Evolutionary conservation across 1,284 basidiomycete species (phyloP), one percentile per base, ranked within the genome.

Genomic region (Leccinum pachyderme): DNA sequence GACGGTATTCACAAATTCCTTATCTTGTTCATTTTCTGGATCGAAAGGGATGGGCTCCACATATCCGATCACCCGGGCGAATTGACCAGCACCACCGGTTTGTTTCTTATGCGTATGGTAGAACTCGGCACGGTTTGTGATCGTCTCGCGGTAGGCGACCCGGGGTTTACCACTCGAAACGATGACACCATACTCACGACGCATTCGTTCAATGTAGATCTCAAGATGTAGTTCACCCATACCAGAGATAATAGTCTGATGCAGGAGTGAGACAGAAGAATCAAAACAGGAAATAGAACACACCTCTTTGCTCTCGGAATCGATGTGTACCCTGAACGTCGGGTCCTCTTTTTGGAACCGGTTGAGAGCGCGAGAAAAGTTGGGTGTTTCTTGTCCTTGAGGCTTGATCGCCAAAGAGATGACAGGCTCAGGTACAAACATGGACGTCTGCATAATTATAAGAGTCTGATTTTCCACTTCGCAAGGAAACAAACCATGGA

Each of bases 221-320:
- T 99, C 97, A 27, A 99, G 83, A 71, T 99, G 97, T 9, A 99
- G 83, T 75, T 99, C 97, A 29, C 96, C 97, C 97, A 99, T 99
- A 18, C 97, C 97, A 32, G 93, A 96, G 60, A 99, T 98, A 72
- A 99, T 99, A n/a, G 97, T 99, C 89, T 93, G 62, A 4, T 39
- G 29, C 2, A 7, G 1, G 5, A 46, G 28, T 61, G 51, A 55
- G 57, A 47, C 12, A 27, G 28, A 52, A n/a, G 6, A 49, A 7
- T 24, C 22, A 27, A 2, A 7, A 41, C 46, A 22, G 39, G 35
- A 22, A n/a, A 9, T 13, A 13, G 4, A 31, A 55, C 72, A 52
- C 61, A 89, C 90, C 83, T 99, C 97, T 74, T 95, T 93, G 65
- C 90, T 93, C 70, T 98, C 95, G 33, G 80, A 74, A 73, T 99